A percentile compares a stretch with the other conserved stretches of the same genome.
These are phyloP conservation scores for Taphrina communis DNA, from an alignment of 1,139 yeast genomes.

Conservation along the genomic window DNA sequence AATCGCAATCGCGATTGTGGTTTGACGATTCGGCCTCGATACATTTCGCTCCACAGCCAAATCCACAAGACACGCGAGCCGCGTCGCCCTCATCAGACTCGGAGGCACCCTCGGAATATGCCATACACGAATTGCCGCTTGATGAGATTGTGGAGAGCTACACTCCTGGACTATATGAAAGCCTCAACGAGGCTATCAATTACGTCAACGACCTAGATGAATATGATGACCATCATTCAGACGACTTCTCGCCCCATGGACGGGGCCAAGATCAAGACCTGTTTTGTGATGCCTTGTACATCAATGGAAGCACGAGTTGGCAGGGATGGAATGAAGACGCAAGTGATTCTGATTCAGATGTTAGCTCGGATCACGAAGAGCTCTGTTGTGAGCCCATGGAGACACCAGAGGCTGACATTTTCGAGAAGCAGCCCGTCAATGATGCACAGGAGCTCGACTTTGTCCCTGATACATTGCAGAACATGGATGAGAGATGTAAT, in stretches of 20 bases:
- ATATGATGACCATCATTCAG: not conserved
- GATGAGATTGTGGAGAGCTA: not conserved
- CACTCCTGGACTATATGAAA: not conserved
- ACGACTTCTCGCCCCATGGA: not conserved
- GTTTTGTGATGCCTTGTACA: not conserved
- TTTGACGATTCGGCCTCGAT: not conserved
- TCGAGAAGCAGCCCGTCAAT: no score
- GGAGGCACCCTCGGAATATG: constrained; percentile 12
- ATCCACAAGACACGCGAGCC: not conserved
- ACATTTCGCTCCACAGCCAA: not conserved
- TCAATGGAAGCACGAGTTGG: not conserved
- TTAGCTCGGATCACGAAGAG: not conserved
- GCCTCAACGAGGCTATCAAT: constrained; percentile 2
- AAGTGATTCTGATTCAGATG: not conserved
- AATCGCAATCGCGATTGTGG: not conserved
- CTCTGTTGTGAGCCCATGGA: no score
- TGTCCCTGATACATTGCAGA: not conserved
- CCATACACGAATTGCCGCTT: not conserved
- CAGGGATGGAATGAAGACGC: not conserved
- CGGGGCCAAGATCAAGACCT: not conserved
- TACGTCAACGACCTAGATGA: not conserved
- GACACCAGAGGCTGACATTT: no score
- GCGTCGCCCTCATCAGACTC: not conserved
- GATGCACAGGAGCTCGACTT: not conserved
- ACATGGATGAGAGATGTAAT: no score